Base-by-base conservation (phyloP, 768 basidiomycete genomes). In the Leucogyrophana mollusca region DNA sequence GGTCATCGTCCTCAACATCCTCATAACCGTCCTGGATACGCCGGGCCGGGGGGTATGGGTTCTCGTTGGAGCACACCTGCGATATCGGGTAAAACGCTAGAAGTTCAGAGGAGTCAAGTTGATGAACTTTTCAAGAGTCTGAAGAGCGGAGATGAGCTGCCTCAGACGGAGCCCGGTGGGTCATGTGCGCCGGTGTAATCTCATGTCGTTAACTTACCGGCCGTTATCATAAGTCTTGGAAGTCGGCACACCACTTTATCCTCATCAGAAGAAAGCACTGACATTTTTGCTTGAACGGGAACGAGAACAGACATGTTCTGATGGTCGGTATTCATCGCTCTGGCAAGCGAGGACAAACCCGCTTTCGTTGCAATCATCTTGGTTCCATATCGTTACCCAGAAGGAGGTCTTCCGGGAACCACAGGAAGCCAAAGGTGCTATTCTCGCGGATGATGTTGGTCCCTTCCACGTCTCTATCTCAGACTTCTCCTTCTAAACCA, bases 241-340 rank as follows among this genome's bases (percentile, higher is more conserved):
- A 56, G 81, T 99, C 44, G 87, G 85, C 30, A 96, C 96, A 17
- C 76, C 70, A 38, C 73, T 99, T 7, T 99, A 98, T 68, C 92
- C 95, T 16, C 96, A 99, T 73, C 96, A 99, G 70, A 95, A 94
- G 70, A 95, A 95, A 66, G 96, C 95, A 18, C 75, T 99, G 16
- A 93, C 95, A 2, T 99, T 99, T 68, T 73, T 99, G 40, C 75
- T 97, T 16, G 91, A 96, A 59, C 80, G 96, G 61, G 85, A 89
- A 64, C 77, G 82, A 51, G 89, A 91, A 66, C 75, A 69, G 50
- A 62, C 67, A 25, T 72, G 73, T 30, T 56, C 67, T 35, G 76
- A 80, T 66, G 89, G 87, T 54, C 77, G 67, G 50, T 79, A 76
- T 56, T 82, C 84, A 11, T 85, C 87, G 7, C 64, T 92, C 33